Conservation (phyloP, 805 yeast species). For the Yueomyces sinensis region DNA sequence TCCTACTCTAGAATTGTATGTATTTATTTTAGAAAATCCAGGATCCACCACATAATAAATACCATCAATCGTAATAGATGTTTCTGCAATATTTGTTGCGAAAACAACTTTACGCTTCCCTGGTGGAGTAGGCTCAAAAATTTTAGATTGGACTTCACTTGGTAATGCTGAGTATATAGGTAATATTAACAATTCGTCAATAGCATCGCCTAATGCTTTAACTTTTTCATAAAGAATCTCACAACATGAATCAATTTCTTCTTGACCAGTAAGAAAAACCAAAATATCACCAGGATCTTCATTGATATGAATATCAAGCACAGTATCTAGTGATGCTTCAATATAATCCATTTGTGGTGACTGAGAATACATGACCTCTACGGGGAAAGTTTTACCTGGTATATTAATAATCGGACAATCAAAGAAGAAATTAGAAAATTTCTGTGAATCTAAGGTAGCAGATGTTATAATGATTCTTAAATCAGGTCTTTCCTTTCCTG, state of each 20-base stretch:
- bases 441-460: conserved; percentile 84
- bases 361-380: conserved; percentile 65
- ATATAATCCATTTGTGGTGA: conserved; percentile 81
- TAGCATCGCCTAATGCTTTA: conserved; percentile 48
- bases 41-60: conserved; percentile 87
- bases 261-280: conserved; percentile 84
- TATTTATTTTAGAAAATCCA: conserved; percentile 84
- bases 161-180: conserved; percentile 92
- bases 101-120: conserved; percentile 79
- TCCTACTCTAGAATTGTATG: conserved; percentile 76
- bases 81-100: conserved; percentile 96
- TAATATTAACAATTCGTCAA: conserved; percentile 56
- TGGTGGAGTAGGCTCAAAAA: conserved; percentile 78
- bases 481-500: conserved; percentile 55
- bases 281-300: conserved; percentile 70
- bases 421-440: conserved; percentile 68
- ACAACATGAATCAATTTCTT: conserved; percentile 85
- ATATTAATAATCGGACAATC: conserved; percentile 71
- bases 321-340: conserved; percentile 71
- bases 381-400: conserved; percentile 88
- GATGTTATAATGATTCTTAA: conserved; percentile 76
- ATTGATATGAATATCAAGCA: conserved; percentile 73
- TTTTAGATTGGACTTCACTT: conserved; percentile 74
- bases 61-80: conserved; percentile 92
- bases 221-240: conserved; percentile 56